phyloP scores from a whole-genome alignment of 345 rosid species.

The Bruguiera gymnorhiza region DNA sequence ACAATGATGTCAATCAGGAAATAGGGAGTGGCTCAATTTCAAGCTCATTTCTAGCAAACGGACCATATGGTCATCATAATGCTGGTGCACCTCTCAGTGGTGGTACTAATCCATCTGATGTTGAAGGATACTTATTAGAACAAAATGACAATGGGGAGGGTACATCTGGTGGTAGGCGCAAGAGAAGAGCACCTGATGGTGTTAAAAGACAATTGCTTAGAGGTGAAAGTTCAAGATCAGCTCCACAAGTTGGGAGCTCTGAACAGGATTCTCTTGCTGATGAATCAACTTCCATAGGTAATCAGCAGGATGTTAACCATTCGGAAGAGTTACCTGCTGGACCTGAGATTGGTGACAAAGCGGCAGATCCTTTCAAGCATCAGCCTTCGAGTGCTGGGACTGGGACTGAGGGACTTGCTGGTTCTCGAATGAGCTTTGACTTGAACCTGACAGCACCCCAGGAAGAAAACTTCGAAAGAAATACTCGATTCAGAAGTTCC shows the following conservation, averaged over 20 bases:
- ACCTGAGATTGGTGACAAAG: not conserved
- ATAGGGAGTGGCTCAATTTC: not conserved
- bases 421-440: not conserved
- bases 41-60: not conserved
- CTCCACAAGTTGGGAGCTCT: not conserved
- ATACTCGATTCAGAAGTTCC: slow-evolving; percentile 20
- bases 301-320: not conserved
- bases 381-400: too few species aligned
- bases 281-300: not conserved
- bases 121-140: slow-evolving; percentile 2
- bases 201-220: not conserved
- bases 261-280: not conserved
- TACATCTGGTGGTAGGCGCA: slow-evolving; percentile 8
- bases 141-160: not conserved
- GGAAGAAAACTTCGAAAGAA: slow-evolving; percentile 12
- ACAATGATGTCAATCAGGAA: not conserved
- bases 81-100: not conserved
- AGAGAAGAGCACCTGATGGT: slow-evolving; percentile 23
- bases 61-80: not conserved
- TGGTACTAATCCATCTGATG: slow-evolving; percentile 13
- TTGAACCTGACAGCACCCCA: not conserved
- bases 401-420: not conserved
- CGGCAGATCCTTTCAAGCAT: slow-evolving; percentile 1
- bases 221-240: slow-evolving; percentile 15
- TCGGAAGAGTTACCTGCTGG: not conserved